Evolutionary conservation across 768 basidiomycete species (phyloP), one percentile per base, ranked within the genome.

Genomic region (Mrakia blollopis): DNA sequence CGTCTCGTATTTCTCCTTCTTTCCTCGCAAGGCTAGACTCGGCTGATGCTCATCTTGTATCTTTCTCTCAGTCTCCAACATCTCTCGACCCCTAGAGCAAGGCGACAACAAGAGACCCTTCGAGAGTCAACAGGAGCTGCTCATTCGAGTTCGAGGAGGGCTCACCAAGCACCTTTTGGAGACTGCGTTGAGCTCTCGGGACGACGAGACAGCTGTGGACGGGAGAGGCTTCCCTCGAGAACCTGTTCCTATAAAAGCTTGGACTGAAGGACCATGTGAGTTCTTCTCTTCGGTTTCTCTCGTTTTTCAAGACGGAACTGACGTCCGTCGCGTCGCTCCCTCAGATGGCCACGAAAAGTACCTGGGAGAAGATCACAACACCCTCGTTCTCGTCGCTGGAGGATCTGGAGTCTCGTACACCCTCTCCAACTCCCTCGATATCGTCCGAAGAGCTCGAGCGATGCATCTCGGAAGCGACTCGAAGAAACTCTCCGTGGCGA

Each of bases 191-290:
- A 62, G 50, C 10, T 35, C 68, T 23, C 72, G 35, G 16, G 73
- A 75, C 41, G 60, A 72, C 41, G 78, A 78, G 63, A 65, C 67
- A 0, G 60, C 32, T 7, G 60, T 65, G 1, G 62, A 75, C 23
- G 74, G 73, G 18, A 35, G 25, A 30, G 70, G 61, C 0, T 30
- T 32, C n/a, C 73, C 32, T 25, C 69, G 69, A 35, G 47, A 35
- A 32, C 57, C 74, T 14, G 78, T 78, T 5, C 78, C 78, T 10
- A 72, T 78, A 5, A 62, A 61, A 30, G 78, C 78, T 10, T 78
- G 78, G 74, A 78, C 78, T 7, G 78, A 78, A 47, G 78, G 78
- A 67, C 78, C 78, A 21, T 78, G 78, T 78, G 41, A 23, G 78
- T 71, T 0, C n/a, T 47, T 21, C 54, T 30, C n/a, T 28, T 35